Evolutionary conservation across 805 yeast species (phyloP), one percentile per base, ranked within the genome.

Genomic region (Metschnikowia gruessii): DNA sequence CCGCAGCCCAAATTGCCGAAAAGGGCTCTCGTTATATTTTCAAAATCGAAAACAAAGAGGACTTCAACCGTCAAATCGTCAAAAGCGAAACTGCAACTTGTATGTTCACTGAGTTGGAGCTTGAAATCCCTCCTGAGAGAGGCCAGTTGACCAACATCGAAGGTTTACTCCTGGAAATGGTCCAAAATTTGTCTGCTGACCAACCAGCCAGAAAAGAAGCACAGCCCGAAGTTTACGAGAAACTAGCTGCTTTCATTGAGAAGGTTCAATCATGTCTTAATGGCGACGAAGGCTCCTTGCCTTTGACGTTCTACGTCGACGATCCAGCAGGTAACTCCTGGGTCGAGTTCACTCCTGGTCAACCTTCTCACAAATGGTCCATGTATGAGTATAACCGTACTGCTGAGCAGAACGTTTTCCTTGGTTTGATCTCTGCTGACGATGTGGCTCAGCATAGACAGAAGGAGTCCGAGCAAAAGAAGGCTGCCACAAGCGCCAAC

Each of bases 251-350:
- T 19, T 81, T 92, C 49, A 75, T 90, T 47, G 60, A 58, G 19
- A 84, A 79, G 59, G 83, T 92, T 31, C 68, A 73, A 54, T 66
- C 75, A 5, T 79, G 76, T 44, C 70, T 88, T 21, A 74, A 76
- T n/a, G 92, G 89, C 47, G 82, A 83, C 49, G 79, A 77, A 43
- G 80, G 79, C 28, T 76, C 80, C 16, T 66, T 87, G 43, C 98
- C 98, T 1, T 60, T 92, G 51, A 86, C 95, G 0, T 77, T 92
- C 40, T 74, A 77, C 19, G 70, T 89, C 10, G 96, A 91, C 65
- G 99, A 94, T 66, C 97, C 99, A 24, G 80, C 97, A 1, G 99
- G 99, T 13, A 94, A 94, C 71, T 92, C 98, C 4, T 94, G 97
- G 96, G 82, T 94, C 45, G 96, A 88, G 62, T 88, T 77, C 64